A percentile compares a stretch with the other conserved stretches of the same genome.
phyloP scores from a whole-genome alignment of 768 basidiomycete genomes.

The Pulveroboletus sp. region DNA sequence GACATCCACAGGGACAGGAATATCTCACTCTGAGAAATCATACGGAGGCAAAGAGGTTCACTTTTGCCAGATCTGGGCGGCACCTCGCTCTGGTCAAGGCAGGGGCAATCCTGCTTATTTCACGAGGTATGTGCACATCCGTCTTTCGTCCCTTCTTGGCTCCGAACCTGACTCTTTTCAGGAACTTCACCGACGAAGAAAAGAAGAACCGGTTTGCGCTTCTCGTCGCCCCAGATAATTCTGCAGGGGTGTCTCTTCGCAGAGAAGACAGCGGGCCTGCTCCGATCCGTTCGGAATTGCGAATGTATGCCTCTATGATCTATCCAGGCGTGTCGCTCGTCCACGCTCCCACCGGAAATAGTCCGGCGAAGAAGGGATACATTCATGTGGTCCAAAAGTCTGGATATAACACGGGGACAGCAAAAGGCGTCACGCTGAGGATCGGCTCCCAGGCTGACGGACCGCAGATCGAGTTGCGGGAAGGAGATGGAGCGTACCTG shows the following conservation, averaged over 20 bases:
- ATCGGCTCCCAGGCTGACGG: constrained; percentile 41
- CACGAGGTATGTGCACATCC: constrained; percentile 49
- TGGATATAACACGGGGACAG: constrained; percentile 65
- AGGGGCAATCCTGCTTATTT: constrained; percentile 67
- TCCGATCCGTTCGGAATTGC: constrained; percentile 68
- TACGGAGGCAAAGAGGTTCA: constrained; percentile 48
- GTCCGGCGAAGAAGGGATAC: constrained; percentile 57
- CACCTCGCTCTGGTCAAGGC: constrained; percentile 37
- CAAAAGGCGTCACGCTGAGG: constrained; percentile 57
- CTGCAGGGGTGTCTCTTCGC: constrained; percentile 53
- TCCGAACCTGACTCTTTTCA: constrained; percentile 6
- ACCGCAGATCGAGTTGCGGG: constrained; percentile 56
- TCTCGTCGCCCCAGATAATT: constrained; percentile 72
- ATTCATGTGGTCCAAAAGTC: constrained; percentile 84
- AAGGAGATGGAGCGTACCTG: constrained; percentile 89
- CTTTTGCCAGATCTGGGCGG: constrained; percentile 72
- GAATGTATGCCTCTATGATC: constrained; percentile 77
- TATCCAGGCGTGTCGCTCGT: constrained; percentile 50
- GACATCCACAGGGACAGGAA: constrained; percentile 90
- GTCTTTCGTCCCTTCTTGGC: not conserved
- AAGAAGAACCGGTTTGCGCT: constrained; percentile 71
- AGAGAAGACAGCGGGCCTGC: constrained; percentile 78
- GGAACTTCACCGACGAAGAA: constrained; percentile 77
- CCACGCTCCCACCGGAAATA: constrained; percentile 43
- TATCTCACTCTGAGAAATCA: constrained; percentile 73